Base-by-base conservation (phyloP, 2,329 filamentous ascomycete genomes). In the Colletotrichum cereale region DNA sequence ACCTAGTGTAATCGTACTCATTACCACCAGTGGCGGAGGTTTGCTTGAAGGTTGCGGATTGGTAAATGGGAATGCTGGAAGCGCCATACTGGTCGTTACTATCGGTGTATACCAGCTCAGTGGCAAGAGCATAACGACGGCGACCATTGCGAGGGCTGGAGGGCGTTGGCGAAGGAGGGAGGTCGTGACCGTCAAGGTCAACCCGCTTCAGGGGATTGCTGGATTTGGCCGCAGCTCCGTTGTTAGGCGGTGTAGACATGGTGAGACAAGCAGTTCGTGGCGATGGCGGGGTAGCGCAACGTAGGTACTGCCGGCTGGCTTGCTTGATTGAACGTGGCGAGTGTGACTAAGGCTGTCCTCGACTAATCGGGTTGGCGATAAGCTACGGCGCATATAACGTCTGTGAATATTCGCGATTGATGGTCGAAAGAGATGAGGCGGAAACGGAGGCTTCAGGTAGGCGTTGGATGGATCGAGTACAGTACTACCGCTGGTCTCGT, bases 11-110 rank as follows among this genome's bases (percentile, higher is more conserved):
- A 85, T 99, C 96, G 83, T 98, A 99, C 82, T 98, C 95, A 79
- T 89, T 86, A 72, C 94, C 94, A 71, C 93, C 94, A 56, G 84
- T 87, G 73, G 93, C 92, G 24, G 92, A 94, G 29, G 89, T 89
- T 83, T 98, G 96, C 85, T 99, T 99, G 87, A 99, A 99, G 47
- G 96, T 99, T 60, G 96, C 97, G 60, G 94, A 97, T 88, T 97
- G 96, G 83, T 99, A 99, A 79, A 99, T 98, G 65, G 96, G 96
- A 77, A 97, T 92, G 82, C 95, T 98, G 77, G 94, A 97, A 69
- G 96, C 90, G 79, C 97, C 97, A 86, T 98, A 98, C 85, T 99
- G 96, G 82, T 99, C 96, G 83, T 92, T 96, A 80, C 92, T 91
- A 77, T 99, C 96, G 62, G 96, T 98, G 82, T 96, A 98, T 72